These are phyloP conservation scores for Bipolaris victoriae DNA, from an alignment of 2,329 filamentous ascomycete genomes.

Conservation along the genomic window DNA sequence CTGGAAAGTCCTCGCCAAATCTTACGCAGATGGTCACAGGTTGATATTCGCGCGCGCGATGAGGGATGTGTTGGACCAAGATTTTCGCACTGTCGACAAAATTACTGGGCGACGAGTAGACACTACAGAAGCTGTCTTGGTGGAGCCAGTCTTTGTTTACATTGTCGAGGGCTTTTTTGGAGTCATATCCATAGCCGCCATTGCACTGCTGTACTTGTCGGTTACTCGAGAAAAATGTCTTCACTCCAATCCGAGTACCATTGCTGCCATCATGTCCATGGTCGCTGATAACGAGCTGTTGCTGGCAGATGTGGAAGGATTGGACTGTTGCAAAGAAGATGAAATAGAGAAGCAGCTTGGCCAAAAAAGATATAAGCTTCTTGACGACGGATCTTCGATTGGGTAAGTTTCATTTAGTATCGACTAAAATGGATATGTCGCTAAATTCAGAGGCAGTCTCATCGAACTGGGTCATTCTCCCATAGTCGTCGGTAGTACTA, in stretches of 20 bases:
- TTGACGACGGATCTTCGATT: background rate
- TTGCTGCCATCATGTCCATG: constrained; percentile 45
- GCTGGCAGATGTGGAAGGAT: constrained; percentile 27
- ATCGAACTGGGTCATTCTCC: background rate
- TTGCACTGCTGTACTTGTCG: constrained; percentile 33
- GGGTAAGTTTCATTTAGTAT: background rate
- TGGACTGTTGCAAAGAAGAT: constrained; percentile 32
- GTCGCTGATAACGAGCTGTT: constrained; percentile 8
- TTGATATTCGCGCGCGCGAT: constrained; percentile 51
- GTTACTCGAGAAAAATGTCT: constrained; percentile 27
- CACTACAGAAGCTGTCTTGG: constrained; percentile 42
- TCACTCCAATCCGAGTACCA: constrained; percentile 43
- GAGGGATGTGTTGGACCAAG: constrained; percentile 34
- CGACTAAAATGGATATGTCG: background rate
- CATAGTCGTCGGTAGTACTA: background rate
- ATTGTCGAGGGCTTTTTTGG: constrained; percentile 47
- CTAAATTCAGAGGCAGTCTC: constrained; percentile 4
- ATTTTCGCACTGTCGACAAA: constrained; percentile 12
- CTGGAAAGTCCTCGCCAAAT: constrained; percentile 36
- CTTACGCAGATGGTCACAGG: constrained; percentile 52
- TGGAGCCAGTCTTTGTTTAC: constrained; percentile 49
- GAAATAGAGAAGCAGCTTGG: constrained; percentile 21
- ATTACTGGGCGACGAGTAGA: constrained; percentile 25
- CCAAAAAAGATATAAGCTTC: constrained; percentile 21
- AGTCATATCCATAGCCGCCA: constrained; percentile 27